Percentiles rank a stretch among this genome's conserved stretches.
Evolutionary conservation across 1,284 basidiomycete species (phyloP).

Genomic region (Boletus sp.): DNA sequence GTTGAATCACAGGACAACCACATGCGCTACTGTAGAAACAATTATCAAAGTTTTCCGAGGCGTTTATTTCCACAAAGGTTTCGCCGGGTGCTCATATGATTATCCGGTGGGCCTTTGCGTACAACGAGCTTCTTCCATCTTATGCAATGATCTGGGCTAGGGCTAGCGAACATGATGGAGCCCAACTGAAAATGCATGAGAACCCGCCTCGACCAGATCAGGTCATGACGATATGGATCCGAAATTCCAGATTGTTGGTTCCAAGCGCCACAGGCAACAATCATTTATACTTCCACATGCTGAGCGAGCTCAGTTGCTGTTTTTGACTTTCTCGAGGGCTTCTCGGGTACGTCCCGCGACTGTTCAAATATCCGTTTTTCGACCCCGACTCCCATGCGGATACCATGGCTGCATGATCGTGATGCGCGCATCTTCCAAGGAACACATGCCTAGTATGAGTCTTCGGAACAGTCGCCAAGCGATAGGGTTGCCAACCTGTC

Average conservation of each 20-base stretch:
- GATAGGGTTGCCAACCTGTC: neutral
- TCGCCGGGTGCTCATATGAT: constrained; percentile 10
- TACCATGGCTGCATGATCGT: neutral
- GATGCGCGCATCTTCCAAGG: neutral
- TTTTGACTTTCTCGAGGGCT: neutral
- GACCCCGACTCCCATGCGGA: neutral
- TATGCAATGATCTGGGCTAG: constrained; percentile 7
- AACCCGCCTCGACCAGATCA: constrained; percentile 17
- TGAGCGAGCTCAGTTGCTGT: constrained; percentile 13
- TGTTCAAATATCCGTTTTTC: neutral
- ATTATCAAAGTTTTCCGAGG: constrained; percentile 2
- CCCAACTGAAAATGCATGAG: constrained; percentile 20
- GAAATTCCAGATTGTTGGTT: constrained; percentile 10
- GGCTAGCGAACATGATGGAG: constrained; percentile 5
- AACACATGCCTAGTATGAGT: neutral
- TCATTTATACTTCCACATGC: constrained; percentile 3
- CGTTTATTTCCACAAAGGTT: constrained; percentile 14
- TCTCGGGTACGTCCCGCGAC: neutral
- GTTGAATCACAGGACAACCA: constrained; percentile 5
- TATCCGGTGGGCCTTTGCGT: constrained; percentile 10
- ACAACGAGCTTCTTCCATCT: neutral
- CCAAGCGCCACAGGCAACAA: constrained; percentile 23
- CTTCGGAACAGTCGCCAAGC: neutral
- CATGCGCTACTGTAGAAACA: constrained; percentile 9
- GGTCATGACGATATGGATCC: constrained; percentile 5